These are phyloP conservation scores for Canariomyces notabilis DNA, from an alignment of 2,329 filamentous ascomycete genomes.

Conservation along the genomic window DNA sequence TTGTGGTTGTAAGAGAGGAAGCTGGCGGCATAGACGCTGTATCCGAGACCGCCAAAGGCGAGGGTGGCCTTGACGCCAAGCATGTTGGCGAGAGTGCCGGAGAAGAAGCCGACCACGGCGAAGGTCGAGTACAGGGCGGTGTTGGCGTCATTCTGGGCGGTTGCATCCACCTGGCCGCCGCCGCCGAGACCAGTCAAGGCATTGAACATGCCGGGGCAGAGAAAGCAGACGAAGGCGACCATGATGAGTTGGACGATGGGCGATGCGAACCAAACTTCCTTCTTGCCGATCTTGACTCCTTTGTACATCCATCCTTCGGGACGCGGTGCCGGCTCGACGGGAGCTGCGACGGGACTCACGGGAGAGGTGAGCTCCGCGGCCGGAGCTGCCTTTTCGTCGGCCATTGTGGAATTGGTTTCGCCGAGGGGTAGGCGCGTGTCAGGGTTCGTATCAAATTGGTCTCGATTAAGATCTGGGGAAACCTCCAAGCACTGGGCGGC, in stretches of 20 bases:
- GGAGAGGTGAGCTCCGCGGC: slow-evolving; percentile 3
- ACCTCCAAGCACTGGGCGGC: neutral
- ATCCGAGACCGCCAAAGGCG: slow-evolving; percentile 69
- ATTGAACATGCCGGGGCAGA: slow-evolving; percentile 65
- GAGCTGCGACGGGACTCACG: neutral
- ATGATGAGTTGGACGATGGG: slow-evolving; percentile 67
- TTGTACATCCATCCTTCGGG: slow-evolving; percentile 65
- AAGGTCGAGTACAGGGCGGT: slow-evolving; percentile 70
- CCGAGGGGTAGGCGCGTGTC: neutral
- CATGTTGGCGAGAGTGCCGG: slow-evolving; percentile 72
- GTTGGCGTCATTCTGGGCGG: slow-evolving; percentile 58
- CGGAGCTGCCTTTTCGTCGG: slow-evolving; percentile 17
- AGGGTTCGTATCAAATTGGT: neutral
- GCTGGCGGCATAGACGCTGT: slow-evolving; percentile 67
- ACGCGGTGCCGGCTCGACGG: slow-evolving; percentile 26
- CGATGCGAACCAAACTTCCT: slow-evolving; percentile 65
- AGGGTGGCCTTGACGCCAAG: slow-evolving; percentile 66
- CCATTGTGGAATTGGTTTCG: slow-evolving; percentile 11
- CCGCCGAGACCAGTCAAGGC: slow-evolving; percentile 57
- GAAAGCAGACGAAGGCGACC: slow-evolving; percentile 65
- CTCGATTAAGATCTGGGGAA: neutral
- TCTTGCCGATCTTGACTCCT: slow-evolving; percentile 48
- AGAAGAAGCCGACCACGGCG: slow-evolving; percentile 62
- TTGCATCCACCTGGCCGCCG: slow-evolving; percentile 50
- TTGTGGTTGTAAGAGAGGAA: slow-evolving; percentile 69